Evolutionary conservation across 352 stramenopile genomes (phyloP).

Genomic region (Globisporangium sylvaticum): DNA sequence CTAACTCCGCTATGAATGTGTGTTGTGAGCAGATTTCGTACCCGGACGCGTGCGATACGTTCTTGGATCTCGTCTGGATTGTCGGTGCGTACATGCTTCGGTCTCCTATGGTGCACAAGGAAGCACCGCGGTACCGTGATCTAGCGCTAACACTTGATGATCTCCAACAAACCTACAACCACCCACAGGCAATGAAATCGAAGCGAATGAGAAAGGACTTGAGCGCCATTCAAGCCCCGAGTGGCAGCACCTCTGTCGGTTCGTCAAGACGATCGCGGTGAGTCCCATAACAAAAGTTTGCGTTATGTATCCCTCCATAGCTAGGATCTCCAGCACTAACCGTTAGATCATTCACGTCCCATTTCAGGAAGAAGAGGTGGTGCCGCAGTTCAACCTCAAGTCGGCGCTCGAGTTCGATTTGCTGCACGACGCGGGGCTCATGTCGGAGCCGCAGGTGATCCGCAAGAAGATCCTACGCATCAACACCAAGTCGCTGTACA

Average conservation of each 20-base stretch:
- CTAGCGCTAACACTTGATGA: background rate
- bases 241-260: conserved; percentile 60
- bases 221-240: conserved; percentile 64
- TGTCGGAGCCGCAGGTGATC: conserved; percentile 44
- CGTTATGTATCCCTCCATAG: background rate
- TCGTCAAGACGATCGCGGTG: conserved; percentile 59
- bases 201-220: conserved; percentile 59
- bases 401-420: conserved; percentile 71
- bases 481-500: conserved; percentile 90
- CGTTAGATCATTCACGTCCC: background rate
- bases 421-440: conserved; percentile 61
- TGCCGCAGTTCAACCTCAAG: conserved; percentile 53
- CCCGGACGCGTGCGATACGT: conserved; percentile 38
- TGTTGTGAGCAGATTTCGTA: conserved; percentile 20
- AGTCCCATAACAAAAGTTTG: background rate
- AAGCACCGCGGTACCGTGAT: background rate
- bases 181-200: conserved; percentile 57
- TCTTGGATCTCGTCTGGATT: conserved; percentile 74
- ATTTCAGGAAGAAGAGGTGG: conserved; percentile 61
- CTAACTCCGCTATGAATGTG: background rate
- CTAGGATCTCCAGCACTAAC: background rate
- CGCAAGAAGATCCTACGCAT: conserved; percentile 77
- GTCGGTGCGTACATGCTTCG: conserved; percentile 24
- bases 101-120: background rate
- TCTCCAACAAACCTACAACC: background rate